Percentiles rank a stretch among this genome's conserved stretches.
Evolutionary conservation across 2,329 filamentous ascomycete genomes (phyloP).

Genomic region (Huntiella decipiens): DNA sequence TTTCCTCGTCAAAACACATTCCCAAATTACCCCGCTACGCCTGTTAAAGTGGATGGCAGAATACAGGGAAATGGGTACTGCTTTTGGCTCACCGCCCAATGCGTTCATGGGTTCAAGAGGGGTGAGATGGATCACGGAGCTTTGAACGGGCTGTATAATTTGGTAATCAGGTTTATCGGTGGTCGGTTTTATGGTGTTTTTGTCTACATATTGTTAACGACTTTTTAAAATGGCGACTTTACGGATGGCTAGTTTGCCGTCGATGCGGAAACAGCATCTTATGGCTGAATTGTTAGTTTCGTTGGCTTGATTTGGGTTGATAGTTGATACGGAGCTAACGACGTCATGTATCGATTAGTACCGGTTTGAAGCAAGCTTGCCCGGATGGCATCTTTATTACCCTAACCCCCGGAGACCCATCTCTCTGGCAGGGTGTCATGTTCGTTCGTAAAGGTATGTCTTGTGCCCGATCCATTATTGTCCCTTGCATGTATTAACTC

Average conservation of each 20-base stretch:
- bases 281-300: constrained; percentile 57
- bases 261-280: constrained; percentile 54
- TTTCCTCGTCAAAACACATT: no score
- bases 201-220: background rate
- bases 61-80: no score
- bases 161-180: no score
- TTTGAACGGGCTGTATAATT: no score
- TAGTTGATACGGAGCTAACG: background rate
- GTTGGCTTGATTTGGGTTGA: background rate
- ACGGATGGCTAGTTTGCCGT: constrained; percentile 28
- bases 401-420: constrained; percentile 61
- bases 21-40: no score
- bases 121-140: no score
- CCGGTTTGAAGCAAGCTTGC: constrained; percentile 62
- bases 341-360: constrained; percentile 27
- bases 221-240: constrained; percentile 23
- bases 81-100: no score
- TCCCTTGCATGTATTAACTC: background rate
- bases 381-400: constrained; percentile 76
- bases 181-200: no score
- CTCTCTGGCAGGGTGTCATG: constrained; percentile 74
- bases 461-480: background rate
- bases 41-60: no score
- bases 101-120: no score
- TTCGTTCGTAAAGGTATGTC: constrained; percentile 72